Base-by-base conservation (phyloP, 2,329 filamentous ascomycete species). In the Sodiomyces alkalinus region DNA sequence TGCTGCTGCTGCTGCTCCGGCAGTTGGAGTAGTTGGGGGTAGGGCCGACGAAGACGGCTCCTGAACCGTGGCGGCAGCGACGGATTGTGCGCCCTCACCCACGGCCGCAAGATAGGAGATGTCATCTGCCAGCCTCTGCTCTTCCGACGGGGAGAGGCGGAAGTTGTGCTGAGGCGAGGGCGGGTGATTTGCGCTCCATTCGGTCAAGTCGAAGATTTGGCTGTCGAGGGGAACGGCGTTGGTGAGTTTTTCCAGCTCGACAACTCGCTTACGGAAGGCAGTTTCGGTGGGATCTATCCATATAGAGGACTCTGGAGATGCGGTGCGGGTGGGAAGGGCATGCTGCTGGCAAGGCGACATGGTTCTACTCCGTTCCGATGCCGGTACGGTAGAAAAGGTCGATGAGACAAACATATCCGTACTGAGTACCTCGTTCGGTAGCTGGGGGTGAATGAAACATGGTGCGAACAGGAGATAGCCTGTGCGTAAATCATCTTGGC, bases 21-120 rank as follows among this genome's bases (percentile, higher is more conserved):
- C n/a, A n/a, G n/a, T n/a, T n/a, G n/a, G n/a, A n/a, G n/a, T n/a
- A n/a, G n/a, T n/a, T n/a, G n/a, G n/a, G n/a, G n/a, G n/a, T n/a
- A n/a, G 21, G 11, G 26, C 12, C n/a, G 8, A 14, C 2, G 7
- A 6, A 16, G 27, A 15, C 6, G n/a, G 16, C 25, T 36, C 33
- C 22, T 37, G 35, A 7, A 37, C 24, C 6, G 35, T 37, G 11
- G 35, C 22, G 12, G 35, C 35, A 20, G 35, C 35, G 11, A 37
- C 35, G 4, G 33, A 36, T 29, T 37, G 35, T 12, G 35, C 35
- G 12, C 35, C 35, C 19, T 37, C 35, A 6, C 35, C 35, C 14
- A 37, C 31, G 4, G 35, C 35, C 5, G 33, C 25, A 2, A 37
- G 23, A 17, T 28, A 36, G 4, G 35, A 29, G n/a, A 34, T 26